Evolutionary conservation across 2,329 filamentous ascomycete genomes (phyloP).

Genomic region (Xylariaceae sp.): DNA sequence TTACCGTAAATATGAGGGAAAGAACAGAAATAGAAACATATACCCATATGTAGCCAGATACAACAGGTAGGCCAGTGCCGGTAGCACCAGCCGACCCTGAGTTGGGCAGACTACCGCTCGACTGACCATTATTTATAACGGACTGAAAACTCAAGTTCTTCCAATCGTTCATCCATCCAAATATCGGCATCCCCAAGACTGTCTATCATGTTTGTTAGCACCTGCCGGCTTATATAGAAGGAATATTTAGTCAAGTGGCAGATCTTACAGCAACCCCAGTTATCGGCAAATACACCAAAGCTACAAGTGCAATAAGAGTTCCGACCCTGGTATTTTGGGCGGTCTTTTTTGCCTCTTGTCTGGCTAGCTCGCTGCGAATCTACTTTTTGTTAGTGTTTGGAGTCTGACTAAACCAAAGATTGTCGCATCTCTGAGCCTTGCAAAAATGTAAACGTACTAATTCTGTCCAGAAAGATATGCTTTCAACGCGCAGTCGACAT

Average conservation of each 20-base stretch:
- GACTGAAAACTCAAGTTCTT: not conserved
- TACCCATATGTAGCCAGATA: not conserved
- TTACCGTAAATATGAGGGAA: not conserved
- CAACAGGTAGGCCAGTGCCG: not conserved
- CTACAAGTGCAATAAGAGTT: not conserved
- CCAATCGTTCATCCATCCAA: not conserved
- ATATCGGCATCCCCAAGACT: not conserved
- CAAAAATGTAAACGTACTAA: no score
- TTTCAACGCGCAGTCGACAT: not conserved
- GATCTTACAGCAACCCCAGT: not conserved
- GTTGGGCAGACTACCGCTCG: not conserved
- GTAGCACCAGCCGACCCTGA: not conserved
- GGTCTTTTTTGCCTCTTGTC: not conserved
- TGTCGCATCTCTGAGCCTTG: no score
- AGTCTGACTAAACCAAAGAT: no score
- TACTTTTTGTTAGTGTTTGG: no score
- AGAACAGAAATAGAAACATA: not conserved
- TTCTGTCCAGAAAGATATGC: not conserved
- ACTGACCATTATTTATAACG: not conserved
- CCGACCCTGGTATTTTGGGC: not conserved
- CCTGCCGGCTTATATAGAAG: not conserved
- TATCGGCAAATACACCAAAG: not conserved
- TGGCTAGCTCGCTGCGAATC: not conserved
- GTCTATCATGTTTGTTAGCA: not conserved
- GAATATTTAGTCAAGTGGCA: no score